A percentile compares a stretch with the other conserved stretches of the same genome.
These are phyloP conservation scores for Colletotrichum higginsianum DNA, from an alignment of 2,329 filamentous ascomycete species.

Conservation along the genomic window DNA sequence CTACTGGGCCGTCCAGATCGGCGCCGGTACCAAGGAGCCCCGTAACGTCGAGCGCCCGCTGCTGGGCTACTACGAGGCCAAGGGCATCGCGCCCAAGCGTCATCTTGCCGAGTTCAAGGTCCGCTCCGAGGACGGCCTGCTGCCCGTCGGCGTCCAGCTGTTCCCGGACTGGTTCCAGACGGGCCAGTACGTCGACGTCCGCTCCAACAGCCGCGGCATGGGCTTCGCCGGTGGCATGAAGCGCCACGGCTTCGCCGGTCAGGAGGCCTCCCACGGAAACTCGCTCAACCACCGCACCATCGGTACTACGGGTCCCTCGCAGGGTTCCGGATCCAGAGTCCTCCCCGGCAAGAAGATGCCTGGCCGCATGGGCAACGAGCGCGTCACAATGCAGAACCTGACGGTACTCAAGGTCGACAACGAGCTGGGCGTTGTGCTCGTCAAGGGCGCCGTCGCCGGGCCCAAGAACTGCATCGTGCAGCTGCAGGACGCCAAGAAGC, in stretches of 20 bases:
- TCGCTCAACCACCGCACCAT: conserved; percentile 94
- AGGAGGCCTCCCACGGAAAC: conserved; percentile 94
- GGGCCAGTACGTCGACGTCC: conserved; percentile 92
- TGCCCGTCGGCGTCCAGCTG: conserved; percentile 82
- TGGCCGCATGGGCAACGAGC: conserved; percentile 92
- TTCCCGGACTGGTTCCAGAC: conserved; percentile 91
- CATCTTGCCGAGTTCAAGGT: conserved; percentile 92
- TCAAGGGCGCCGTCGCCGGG: conserved; percentile 89
- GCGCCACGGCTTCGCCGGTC: conserved; percentile 89
- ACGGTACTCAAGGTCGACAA: conserved; percentile 90
- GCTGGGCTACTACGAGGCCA: conserved; percentile 89
- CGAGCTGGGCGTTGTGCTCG: conserved; percentile 88
- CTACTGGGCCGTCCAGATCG: conserved; percentile 95
- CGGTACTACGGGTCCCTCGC: conserved; percentile 89
- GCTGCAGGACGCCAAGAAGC: conserved; percentile 93
- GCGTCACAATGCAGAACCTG: conserved; percentile 91
- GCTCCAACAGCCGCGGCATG: conserved; percentile 85
- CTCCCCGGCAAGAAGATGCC: conserved; percentile 98
- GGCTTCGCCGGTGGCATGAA: conserved; percentile 99
- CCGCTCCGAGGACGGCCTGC: conserved; percentile 77
- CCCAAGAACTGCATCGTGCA: conserved; percentile 89
- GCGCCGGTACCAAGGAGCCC: conserved; percentile 80
- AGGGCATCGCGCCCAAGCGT: conserved; percentile 86
- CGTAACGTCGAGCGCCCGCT: conserved; percentile 85
- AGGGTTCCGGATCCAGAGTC: conserved; percentile 93